Conservation (phyloP, 495 filamentous ascomycete genomes). For the Polyplosphaeria fusca region DNA sequence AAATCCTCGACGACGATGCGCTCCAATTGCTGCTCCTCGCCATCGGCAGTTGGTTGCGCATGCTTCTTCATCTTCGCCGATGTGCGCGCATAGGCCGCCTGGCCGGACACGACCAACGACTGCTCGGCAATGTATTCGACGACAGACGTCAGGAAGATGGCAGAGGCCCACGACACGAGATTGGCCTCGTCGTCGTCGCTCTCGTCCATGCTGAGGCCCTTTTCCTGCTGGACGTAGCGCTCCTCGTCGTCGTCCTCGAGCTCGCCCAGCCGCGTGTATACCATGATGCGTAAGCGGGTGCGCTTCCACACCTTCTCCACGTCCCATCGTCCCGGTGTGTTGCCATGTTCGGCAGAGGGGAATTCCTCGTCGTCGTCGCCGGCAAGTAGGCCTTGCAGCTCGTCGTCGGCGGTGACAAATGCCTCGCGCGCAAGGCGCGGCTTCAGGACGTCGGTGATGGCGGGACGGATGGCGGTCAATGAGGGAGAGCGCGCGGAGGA, state of each 20-base stretch:
- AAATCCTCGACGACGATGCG: slow-evolving; percentile 79
- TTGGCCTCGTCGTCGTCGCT: slow-evolving; percentile 49
- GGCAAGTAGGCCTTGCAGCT: slow-evolving; percentile 82
- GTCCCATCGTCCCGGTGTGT: slow-evolving; percentile 67
- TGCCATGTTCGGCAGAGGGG: slow-evolving; percentile 49
- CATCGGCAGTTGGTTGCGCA: slow-evolving; percentile 34
- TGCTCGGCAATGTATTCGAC: slow-evolving; percentile 94
- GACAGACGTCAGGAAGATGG: slow-evolving; percentile 93
- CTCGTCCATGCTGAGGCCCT: slow-evolving; percentile 53
- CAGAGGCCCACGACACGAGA: slow-evolving; percentile 83
- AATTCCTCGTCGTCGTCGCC: slow-evolving; percentile 70
- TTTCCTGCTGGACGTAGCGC: slow-evolving; percentile 69
- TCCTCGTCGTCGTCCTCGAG: slow-evolving; percentile 98
- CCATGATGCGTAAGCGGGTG: slow-evolving; percentile 91
- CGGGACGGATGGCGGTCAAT: slow-evolving; percentile 71
- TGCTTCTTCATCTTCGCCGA: slow-evolving; percentile 51
- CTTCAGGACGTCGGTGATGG: slow-evolving; percentile 83
- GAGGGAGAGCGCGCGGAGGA: slow-evolving; percentile 76
- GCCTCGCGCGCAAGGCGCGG: slow-evolving; percentile 83
- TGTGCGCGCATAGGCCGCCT: slow-evolving; percentile 75
- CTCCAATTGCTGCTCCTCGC: slow-evolving; percentile 44
- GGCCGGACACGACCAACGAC: slow-evolving; percentile 78
- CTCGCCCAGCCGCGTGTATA: slow-evolving; percentile 93
- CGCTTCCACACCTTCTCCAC: slow-evolving; percentile 86
- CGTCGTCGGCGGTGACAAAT: slow-evolving; percentile 83